A percentile compares a stretch with the other conserved stretches of the same genome.
phyloP scores from a whole-genome alignment of 169 alveolate species.

The Eimeria sp. region DNA sequence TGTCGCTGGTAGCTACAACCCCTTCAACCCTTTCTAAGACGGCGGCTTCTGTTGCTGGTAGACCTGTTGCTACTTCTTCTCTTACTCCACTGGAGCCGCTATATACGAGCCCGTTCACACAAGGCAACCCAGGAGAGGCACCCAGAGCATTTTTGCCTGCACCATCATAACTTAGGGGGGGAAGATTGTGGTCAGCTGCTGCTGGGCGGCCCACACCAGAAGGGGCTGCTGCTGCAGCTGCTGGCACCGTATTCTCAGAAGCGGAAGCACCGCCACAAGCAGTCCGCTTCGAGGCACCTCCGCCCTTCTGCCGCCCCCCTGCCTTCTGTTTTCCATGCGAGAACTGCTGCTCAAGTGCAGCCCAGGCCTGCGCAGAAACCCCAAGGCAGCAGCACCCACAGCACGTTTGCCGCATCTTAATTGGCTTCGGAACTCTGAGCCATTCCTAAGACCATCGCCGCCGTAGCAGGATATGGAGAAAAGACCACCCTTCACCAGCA shows the following conservation, averaged over 20 bases:
- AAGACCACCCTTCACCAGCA: not conserved
- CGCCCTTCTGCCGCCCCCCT: conserved; percentile 39
- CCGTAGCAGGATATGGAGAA: not conserved
- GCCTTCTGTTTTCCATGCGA: conserved; percentile 63
- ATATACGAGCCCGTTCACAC: not conserved
- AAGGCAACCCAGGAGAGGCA: conserved; percentile 26
- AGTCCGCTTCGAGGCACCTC: conserved; percentile 38
- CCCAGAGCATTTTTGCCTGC: not conserved
- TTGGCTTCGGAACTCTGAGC: not conserved
- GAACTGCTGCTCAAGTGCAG: conserved; percentile 68
- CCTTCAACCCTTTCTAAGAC: not conserved
- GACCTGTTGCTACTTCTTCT: conserved; percentile 15
- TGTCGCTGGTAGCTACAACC: not conserved
- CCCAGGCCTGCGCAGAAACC: conserved; percentile 41
- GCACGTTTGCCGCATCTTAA: not conserved
- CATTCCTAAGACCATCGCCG: not conserved
- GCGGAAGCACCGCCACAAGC: conserved; percentile 26
- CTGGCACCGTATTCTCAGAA: conserved; percentile 11
- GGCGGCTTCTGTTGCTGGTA: not conserved
- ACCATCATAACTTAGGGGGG: conserved; percentile 14
- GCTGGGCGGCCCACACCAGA: not conserved
- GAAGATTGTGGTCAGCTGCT: conserved; percentile 34
- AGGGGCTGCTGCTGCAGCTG: conserved; percentile 40
- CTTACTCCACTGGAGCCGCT: not conserved
- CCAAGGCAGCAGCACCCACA: conserved; percentile 18